A percentile compares a stretch with the other conserved stretches of the same genome.
phyloP scores from a whole-genome alignment of 768 basidiomycete genomes.

The Leccinum subgranulosum region DNA sequence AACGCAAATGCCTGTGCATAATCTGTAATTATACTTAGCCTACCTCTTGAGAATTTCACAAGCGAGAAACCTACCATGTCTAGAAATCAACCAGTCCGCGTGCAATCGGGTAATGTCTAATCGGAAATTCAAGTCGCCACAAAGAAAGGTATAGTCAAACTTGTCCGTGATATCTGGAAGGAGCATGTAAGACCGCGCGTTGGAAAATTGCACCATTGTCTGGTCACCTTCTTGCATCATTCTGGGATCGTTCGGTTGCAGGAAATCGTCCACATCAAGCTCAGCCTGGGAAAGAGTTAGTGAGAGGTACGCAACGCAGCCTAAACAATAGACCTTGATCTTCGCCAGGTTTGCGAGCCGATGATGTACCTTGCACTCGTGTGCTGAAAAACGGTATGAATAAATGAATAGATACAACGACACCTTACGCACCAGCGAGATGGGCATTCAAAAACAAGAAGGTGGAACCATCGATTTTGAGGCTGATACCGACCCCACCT shows the following conservation, averaged over 20 bases:
- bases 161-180: slow-evolving; percentile 70
- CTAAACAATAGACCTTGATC: slow-evolving; percentile 60
- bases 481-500: slow-evolving; percentile 85
- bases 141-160: slow-evolving; percentile 87
- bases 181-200: slow-evolving; percentile 4
- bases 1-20: slow-evolving; percentile 85
- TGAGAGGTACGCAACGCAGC: background rate
- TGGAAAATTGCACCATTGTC: background rate
- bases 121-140: slow-evolving; percentile 91
- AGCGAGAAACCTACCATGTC: slow-evolving; percentile 51
- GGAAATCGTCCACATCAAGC: slow-evolving; percentile 75
- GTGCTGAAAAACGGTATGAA: slow-evolving; percentile 44
- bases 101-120: slow-evolving; percentile 86
- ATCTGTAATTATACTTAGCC: slow-evolving; percentile 42
- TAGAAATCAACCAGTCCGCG: slow-evolving; percentile 90
- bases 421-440: slow-evolving; percentile 59
- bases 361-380: slow-evolving; percentile 70
- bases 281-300: slow-evolving; percentile 49
- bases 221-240: slow-evolving; percentile 63
- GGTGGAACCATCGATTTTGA: slow-evolving; percentile 78
- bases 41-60: background rate
- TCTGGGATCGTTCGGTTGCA: slow-evolving; percentile 61
- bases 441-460: slow-evolving; percentile 91
- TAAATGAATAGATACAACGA: background rate
- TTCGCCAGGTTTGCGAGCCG: slow-evolving; percentile 85